A percentile compares a stretch with the other conserved stretches of the same genome.
phyloP scores from a whole-genome alignment of 2,329 filamentous ascomycete genomes.

The Claviceps sp. region DNA sequence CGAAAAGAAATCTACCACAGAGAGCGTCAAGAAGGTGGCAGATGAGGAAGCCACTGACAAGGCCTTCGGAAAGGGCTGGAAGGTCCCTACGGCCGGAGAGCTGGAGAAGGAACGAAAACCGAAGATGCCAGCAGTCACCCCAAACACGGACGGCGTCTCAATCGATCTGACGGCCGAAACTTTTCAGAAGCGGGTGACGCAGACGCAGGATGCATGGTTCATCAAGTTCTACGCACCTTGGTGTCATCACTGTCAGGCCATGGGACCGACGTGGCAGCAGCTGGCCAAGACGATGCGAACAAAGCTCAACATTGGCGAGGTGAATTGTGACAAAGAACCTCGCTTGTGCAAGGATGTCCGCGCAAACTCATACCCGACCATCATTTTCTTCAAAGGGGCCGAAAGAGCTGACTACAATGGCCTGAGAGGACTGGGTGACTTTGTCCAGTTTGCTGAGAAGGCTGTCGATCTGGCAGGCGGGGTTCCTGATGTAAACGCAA shows the following conservation, averaged over 20 bases:
- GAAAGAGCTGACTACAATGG: slow-evolving; percentile 90
- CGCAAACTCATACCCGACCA: slow-evolving; percentile 70
- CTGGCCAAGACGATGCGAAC: slow-evolving; percentile 86
- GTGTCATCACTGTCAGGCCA: slow-evolving; percentile 89
- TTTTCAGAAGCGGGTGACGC: slow-evolving; percentile 77
- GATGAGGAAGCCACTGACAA: slow-evolving; percentile 8
- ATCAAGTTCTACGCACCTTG: slow-evolving; percentile 98
- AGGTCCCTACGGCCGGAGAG: slow-evolving; percentile 17
- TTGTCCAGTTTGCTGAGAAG: slow-evolving; percentile 76
- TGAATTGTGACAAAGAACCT: slow-evolving; percentile 81
- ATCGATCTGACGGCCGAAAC: slow-evolving; percentile 66
- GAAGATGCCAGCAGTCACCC: slow-evolving; percentile 37
- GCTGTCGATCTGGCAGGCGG: slow-evolving; percentile 66
- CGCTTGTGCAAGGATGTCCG: slow-evolving; percentile 86
- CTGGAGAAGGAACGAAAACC: slow-evolving; percentile 23
- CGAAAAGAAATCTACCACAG: slow-evolving; percentile 17
- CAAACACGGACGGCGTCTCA: slow-evolving; percentile 66
- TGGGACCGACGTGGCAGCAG: slow-evolving; percentile 81
- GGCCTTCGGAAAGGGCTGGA: slow-evolving; percentile 17
- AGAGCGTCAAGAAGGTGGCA: slow-evolving; percentile 12
- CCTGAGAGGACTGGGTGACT: slow-evolving; percentile 80
- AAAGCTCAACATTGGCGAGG: slow-evolving; percentile 82
- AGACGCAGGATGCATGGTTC: slow-evolving; percentile 87
- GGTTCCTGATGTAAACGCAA: slow-evolving; percentile 68
- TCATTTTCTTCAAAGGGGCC: slow-evolving; percentile 83